phyloP scores from a whole-genome alignment of 2,329 filamentous ascomycete genomes.

The Fusarium sp. region DNA sequence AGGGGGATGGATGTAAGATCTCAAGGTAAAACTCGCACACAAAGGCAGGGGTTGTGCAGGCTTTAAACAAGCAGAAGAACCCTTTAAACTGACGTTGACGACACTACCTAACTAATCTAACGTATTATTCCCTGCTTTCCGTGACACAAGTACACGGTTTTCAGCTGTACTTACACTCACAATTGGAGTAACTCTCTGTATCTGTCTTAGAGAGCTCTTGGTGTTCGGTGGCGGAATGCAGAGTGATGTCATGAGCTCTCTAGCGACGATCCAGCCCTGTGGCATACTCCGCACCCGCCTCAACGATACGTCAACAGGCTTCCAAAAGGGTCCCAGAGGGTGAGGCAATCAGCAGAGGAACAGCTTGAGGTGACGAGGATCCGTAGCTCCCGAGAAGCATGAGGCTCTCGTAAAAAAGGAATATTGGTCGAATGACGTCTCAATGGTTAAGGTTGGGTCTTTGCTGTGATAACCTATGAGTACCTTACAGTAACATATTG shows the following conservation, averaged over 20 bases:
- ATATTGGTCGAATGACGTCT: conserved; percentile 12
- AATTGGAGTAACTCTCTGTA: conserved; percentile 28
- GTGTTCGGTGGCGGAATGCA: conserved; percentile 48
- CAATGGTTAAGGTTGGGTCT: background rate
- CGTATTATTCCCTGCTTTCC: conserved; percentile 42
- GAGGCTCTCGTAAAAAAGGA: conserved; percentile 4
- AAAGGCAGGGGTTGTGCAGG: conserved; percentile 41
- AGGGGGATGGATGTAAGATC: conserved; percentile 32
- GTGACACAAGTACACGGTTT: conserved; percentile 20
- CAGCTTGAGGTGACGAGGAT: conserved; percentile 17
- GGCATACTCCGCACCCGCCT: conserved; percentile 39
- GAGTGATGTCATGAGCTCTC: conserved; percentile 54
- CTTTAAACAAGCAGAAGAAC: conserved; percentile 42
- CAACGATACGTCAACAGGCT: conserved; percentile 36
- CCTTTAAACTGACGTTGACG: conserved; percentile 45
- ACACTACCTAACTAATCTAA: conserved; percentile 7
- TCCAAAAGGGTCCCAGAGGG: background rate
- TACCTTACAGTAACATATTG: background rate
- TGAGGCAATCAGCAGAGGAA: background rate
- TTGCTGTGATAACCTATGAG: background rate
- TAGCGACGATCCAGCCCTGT: conserved; percentile 34
- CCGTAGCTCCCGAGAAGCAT: conserved; percentile 30
- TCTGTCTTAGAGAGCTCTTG: conserved; percentile 13
- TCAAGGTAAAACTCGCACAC: conserved; percentile 7
- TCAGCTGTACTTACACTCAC: conserved; percentile 28